Percentiles rank a stretch among this genome's conserved stretches.
Conservation (phyloP, 371 early-diverging fungal genomes). For the Actinomortierella ambigua region DNA sequence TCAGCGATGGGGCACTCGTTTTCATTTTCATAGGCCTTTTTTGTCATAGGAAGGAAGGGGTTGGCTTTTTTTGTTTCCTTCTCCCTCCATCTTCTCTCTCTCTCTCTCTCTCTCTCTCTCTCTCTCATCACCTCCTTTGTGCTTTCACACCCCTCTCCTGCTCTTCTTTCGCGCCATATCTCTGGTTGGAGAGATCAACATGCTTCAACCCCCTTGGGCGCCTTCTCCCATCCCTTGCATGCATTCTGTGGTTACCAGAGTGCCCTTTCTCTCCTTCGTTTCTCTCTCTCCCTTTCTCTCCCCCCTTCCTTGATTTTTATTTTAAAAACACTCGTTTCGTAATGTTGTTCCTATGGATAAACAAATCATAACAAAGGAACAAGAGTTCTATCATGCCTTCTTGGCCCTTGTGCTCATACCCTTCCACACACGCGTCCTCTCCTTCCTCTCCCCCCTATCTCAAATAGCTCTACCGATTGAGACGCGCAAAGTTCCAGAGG, state of each 20-base stretch:
- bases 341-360: slow-evolving; percentile 2
- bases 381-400: background rate
- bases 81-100: too few relatives aligned
- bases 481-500: slow-evolving; percentile 14
- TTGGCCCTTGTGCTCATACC: background rate
- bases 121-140: too few relatives aligned
- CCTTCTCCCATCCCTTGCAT: background rate
- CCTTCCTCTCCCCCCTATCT: background rate
- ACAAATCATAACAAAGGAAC: background rate
- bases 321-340: background rate
- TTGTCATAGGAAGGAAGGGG: too few relatives aligned
- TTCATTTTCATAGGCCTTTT: too few relatives aligned
- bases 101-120: too few relatives aligned
- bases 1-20: too few relatives aligned
- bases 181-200: background rate
- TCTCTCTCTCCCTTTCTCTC: background rate
- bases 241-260: background rate
- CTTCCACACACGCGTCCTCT: too few relatives aligned
- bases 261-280: background rate
- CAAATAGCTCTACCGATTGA: slow-evolving; percentile 29
- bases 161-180: background rate
- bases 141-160: background rate
- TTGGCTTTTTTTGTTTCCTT: too few relatives aligned
- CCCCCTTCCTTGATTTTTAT: background rate
- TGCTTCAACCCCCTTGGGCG: background rate